These are phyloP conservation scores for Kodamaea restingae DNA, from an alignment of 805 yeast species.

Conservation along the genomic window DNA sequence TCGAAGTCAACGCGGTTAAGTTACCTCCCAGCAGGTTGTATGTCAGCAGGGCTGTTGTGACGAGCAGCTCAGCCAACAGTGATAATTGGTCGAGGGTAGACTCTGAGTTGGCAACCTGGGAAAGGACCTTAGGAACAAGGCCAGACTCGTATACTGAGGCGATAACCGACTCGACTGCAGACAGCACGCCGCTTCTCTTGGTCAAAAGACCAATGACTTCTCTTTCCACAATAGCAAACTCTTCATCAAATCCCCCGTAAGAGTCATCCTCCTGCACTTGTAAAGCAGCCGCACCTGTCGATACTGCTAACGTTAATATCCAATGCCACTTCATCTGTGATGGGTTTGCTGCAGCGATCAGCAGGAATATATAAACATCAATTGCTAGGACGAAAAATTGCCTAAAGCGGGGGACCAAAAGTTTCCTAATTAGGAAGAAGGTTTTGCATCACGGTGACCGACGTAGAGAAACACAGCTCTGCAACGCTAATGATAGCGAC, in stretches of 20 bases:
- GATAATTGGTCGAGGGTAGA: conserved; percentile 26
- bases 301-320: not conserved
- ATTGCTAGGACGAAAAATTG: not conserved
- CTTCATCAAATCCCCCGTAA: conserved; percentile 1
- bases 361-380: not conserved
- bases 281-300: not conserved
- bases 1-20: conserved; percentile 10
- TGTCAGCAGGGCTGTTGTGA: conserved; percentile 3
- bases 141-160: conserved; percentile 22
- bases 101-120: conserved; percentile 30
- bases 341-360: not conserved
- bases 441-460: not conserved
- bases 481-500: no score
- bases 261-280: not conserved
- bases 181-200: conserved; percentile 5
- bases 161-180: conserved; percentile 6
- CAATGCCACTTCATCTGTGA: conserved; percentile 3
- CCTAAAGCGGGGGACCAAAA: not conserved
- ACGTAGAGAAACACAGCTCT: no score
- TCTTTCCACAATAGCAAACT: conserved; percentile 5
- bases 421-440: conserved; percentile 4
- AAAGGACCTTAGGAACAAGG: conserved; percentile 20
- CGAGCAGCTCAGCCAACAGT: conserved; percentile 14
- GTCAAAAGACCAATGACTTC: not conserved
- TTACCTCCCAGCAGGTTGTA: conserved; percentile 9